Evolutionary conservation across 257 asterid genomes (phyloP), one percentile per base, ranked within the genome.

Genomic region (Salvia rosmarinus): DNA sequence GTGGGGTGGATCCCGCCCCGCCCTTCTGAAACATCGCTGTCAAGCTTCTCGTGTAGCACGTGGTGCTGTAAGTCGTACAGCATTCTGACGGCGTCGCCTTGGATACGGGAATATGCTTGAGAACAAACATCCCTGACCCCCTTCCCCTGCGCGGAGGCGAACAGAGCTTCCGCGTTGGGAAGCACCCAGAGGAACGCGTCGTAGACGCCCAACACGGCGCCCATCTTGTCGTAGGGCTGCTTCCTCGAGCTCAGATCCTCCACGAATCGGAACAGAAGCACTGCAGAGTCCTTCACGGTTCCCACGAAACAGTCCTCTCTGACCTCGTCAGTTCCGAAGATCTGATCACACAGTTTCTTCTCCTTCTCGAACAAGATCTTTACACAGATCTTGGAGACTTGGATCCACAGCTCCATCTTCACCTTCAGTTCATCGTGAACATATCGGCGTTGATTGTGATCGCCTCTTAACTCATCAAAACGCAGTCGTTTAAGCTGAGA

Each of bases 401-500:
- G 74, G n/a, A 50, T 40, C 89, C 89, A 85, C 0, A 76, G 17
- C 40, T 82, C 87, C 75, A 85, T 82, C 59, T 80, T 85, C 42
- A 63, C 43, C 62, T 59, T 78, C 73, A 85, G 25, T 20, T 78
- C 85, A 5, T 78, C 81, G 74, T 72, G 60, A 5, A 0, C 5
- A 42, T 42, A 58, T 39, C 77, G 12, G 28, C 43, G 75, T 9
- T 62, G 16, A 20, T 50, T 77, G 4, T 52, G 14, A 3, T 54
- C 79, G 1, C 51, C 16, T 5, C 34, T 54, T 55, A 82, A 9
- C 54, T 85, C 89, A 21, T 70, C 75, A 5, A 75, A 78, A 47
- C 77, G 82, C 10, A 85, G 81, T 61, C 77, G 81, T 42, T 32
- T 82, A 0, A 82, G 66, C 76, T 61, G 81, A 3, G 71, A 12